Base-by-base conservation (phyloP, 176 grass and related monocot species). In the Eremochloa ophiuroides region DNA sequence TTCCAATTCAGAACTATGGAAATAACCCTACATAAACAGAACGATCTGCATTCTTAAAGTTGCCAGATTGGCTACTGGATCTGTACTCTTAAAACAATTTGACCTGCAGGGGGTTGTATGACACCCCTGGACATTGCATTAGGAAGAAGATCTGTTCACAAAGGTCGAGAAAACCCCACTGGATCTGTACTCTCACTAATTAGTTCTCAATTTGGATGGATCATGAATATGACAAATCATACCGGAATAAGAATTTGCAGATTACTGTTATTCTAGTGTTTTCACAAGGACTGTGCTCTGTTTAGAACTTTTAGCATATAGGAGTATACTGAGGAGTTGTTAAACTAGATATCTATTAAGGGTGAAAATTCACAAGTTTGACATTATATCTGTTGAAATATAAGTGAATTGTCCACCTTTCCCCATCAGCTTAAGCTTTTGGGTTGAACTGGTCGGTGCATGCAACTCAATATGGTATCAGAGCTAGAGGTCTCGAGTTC, bases 351-450 rank as follows among this genome's bases (percentile, higher is more conserved):
- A 38, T 53, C 47, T 23, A 76, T 62, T 70, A 9, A 69, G 48
- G 13, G 58, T 69, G 25, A 35, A 69, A 86, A n/a, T 68, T 26
- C 39, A 47, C 69, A 40, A 9, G 30, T 76, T 60, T 82, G 53
- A 75, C 38, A 47, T 82, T 33, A 61, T n/a, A n/a, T n/a, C n/a
- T n/a, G n/a, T n/a, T n/a, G n/a, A n/a, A n/a, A n/a, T n/a, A n/a
- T n/a, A n/a, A n/a, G n/a, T n/a, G n/a, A n/a, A n/a, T n/a, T n/a
- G n/a, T n/a, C n/a, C n/a, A n/a, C n/a, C n/a, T n/a, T n/a, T n/a
- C n/a, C n/a, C n/a, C n/a, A n/a, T n/a, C n/a, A n/a, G n/a, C n/a
- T n/a, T n/a, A n/a, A n/a, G n/a, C n/a, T n/a, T n/a, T n/a, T n/a
- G n/a, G n/a, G n/a, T n/a, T n/a, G n/a, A n/a, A n/a, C n/a, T n/a